Evolutionary conservation across 2,329 filamentous ascomycete species (phyloP), one percentile per base, ranked within the genome.

Genomic region (Sporothrix mexicana): DNA sequence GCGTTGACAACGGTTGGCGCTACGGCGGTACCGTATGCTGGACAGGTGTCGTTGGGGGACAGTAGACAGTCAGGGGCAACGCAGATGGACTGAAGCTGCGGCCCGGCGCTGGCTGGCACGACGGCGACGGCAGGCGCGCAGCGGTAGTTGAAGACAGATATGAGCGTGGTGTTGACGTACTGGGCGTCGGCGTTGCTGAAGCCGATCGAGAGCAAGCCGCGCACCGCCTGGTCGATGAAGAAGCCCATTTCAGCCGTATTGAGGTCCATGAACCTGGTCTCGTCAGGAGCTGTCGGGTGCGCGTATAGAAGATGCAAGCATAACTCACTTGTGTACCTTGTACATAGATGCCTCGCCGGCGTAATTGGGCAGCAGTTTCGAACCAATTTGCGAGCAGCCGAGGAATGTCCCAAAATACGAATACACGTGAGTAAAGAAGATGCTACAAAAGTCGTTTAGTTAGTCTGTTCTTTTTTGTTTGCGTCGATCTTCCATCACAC

Each of bases 141-240:
- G 70, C 73, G 73, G 41, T 20, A 57, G 59, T 74, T 72, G 67
- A 74, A 74, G 41, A 57, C 64, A 49, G 12, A 12, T 23, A 9
- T 53, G 57, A 74, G 73, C 0, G 73, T 74, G 41, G 41, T 61
- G 67, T 74, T 74, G 73, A 74, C 73, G 23, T 20, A 68, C 59
- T 74, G 73, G 30, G 73, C 70, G 30, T 74, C 73, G 45, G 70
- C 43, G 17, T 59, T 30, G 66, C 5, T 62, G 64, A 74, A 74
- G 55, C 73, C 73, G 17, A 74, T 69, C 20, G 66, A 72, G 13
- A 72, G 1, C 4, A 74, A 66, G 66, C 73, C 73, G 13, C 67
- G 66, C 8, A 72, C 70, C 23, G 73, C 73, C 67, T 74, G 73
- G 73, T 74, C 73, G 66, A 74, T 51, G 59, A 74, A 74, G 36